Base-by-base conservation (phyloP, 768 basidiomycete species). In the Melanogaster broomeanus region DNA sequence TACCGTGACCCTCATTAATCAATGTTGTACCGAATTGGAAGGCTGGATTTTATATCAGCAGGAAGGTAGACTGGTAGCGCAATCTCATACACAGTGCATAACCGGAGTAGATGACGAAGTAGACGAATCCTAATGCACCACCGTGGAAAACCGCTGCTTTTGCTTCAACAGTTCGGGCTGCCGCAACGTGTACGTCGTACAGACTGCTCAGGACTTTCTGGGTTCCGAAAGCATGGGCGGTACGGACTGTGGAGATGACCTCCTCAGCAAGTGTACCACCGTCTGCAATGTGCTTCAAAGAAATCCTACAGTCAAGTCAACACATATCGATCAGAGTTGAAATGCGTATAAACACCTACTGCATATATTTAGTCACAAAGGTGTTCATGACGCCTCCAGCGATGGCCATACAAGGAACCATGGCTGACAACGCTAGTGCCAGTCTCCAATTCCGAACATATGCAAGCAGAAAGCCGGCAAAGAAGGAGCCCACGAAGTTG, bases 11-110 rank as follows among this genome's bases (percentile, higher is more conserved):
- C 11, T 75, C 56, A 45, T 86, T 77, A 60, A 93, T 85, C 58
- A 98, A 82, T 1, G 91, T 93, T 4, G 90, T 91, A 53, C 95
- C 94, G 59, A 89, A 97, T 61, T 78, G 80, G 69, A 97, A 98
- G 4, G 94, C 93, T 86, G 34, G 61, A 42, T 49, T 48, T 35
- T 42, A 3, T 45, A 31, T 61, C 11, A 28, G 45, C 39, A 6
- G 44, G 10, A 8, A 41, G 11, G 42, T 4, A n/a, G 38, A n/a
- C 37, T 41, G 28, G 6, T 13, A 8, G 40, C 12, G 49, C 22
- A 18, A 12, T 2, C 19, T 59, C 80, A 24, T 55, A 85, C 83
- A 76, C 13, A 93, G 76, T 9, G 78, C 88, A 62, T 93, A 92
- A 9, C 82, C 76, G 7, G 80, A 64, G 59, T 90, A 95, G 50